Conservation (phyloP, 108 stramenopile species). For the Cyclotella sp. region DNA sequence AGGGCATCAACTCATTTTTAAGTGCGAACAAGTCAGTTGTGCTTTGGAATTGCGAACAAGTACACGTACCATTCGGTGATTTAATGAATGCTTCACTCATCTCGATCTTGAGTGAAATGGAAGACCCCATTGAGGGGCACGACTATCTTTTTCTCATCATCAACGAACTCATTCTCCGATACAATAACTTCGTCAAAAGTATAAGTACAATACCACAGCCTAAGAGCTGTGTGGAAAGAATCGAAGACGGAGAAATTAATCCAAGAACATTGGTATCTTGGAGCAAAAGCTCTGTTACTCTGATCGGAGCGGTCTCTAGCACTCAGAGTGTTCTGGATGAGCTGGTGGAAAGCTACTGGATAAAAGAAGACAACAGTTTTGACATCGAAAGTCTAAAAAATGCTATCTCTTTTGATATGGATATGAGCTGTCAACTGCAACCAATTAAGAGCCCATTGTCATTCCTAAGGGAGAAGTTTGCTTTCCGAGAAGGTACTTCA, state of each 20-base stretch:
- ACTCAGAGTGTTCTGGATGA: background rate
- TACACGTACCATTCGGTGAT: conserved; percentile 19
- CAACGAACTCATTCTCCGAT: conserved; percentile 27
- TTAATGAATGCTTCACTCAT: conserved; percentile 6
- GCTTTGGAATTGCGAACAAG: conserved; percentile 29
- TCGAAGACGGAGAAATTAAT: conserved; percentile 18
- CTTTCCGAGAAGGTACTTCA: conserved; percentile 9
- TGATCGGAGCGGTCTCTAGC: background rate
- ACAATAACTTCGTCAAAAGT: conserved; percentile 25
- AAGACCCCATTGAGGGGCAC: conserved; percentile 24
- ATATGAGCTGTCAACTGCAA: conserved; percentile 12
- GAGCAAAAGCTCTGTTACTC: conserved; percentile 9
- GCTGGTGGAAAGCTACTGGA: conserved; percentile 31
- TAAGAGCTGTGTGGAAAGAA: background rate
- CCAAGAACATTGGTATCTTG: conserved; percentile 22
- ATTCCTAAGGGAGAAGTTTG: conserved; percentile 32
- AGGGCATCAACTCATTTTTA: conserved; percentile 26
- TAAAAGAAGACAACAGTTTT: conserved; percentile 4
- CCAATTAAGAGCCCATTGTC: conserved; percentile 19
- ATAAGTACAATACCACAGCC: background rate
- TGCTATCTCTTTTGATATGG: conserved; percentile 18
- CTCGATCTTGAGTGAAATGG: conserved; percentile 26
- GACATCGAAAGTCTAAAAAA: conserved; percentile 5
- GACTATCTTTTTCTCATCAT: conserved; percentile 40
- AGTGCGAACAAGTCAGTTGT: conserved; percentile 7